A percentile compares a stretch with the other conserved stretches of the same genome.
phyloP scores from a whole-genome alignment of 192 early-diverging fungal genomes.

The Coemansia sp. region DNA sequence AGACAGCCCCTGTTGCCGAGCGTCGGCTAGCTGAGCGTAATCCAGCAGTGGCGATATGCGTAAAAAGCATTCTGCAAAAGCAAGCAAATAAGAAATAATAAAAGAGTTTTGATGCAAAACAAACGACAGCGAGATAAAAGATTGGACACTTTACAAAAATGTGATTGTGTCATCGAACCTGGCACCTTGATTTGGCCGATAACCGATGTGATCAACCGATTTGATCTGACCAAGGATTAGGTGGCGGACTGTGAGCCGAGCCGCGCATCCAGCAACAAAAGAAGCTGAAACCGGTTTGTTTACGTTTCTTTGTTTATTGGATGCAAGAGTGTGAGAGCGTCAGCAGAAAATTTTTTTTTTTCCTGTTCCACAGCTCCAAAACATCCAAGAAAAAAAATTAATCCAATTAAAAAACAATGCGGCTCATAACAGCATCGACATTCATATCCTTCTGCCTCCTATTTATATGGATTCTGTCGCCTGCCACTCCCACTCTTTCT shows the following conservation, averaged over 20 bases:
- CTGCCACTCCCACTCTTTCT: constrained; percentile 12
- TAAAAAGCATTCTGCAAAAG: background rate
- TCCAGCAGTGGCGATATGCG: background rate
- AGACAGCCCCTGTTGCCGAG: too few relatives aligned
- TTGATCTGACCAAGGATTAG: too few relatives aligned
- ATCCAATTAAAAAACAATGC: constrained; percentile 4
- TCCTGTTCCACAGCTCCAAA: constrained; percentile 3
- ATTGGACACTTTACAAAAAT: too few relatives aligned
- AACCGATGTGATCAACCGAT: too few relatives aligned
- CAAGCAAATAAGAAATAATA: background rate
- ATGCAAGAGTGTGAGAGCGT: background rate
- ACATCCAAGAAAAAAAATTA: background rate
- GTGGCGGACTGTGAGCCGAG: too few relatives aligned
- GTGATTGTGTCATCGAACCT: too few relatives aligned
- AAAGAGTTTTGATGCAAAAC: too few relatives aligned
- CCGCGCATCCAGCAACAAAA: too few relatives aligned
- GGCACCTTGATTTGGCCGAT: too few relatives aligned
- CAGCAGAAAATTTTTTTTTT: background rate
- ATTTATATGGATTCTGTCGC: background rate
- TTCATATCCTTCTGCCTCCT: background rate
- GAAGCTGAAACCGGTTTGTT: too few relatives aligned
- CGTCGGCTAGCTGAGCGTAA: background rate
- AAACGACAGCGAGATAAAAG: too few relatives aligned
- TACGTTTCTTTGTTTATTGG: too few relatives aligned
- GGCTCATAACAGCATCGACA: constrained; percentile 15